Evolutionary conservation across 2,329 filamentous ascomycete species (phyloP).

Genomic region (Ophiostoma perfectum): DNA sequence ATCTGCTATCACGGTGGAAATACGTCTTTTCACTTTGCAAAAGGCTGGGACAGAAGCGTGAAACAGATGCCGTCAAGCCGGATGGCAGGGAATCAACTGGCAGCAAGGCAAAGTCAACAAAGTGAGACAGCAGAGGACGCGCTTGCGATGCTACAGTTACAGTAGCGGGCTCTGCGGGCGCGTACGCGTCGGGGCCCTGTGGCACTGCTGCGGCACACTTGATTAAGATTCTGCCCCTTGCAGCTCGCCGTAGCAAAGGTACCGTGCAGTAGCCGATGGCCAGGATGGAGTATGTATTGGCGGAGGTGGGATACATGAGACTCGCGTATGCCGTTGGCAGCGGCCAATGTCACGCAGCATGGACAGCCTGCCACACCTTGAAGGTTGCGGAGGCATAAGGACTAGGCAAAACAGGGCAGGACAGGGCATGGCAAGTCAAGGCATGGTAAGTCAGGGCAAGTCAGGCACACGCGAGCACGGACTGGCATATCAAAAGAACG

Average conservation of each 20-base stretch:
- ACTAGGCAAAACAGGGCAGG: background rate
- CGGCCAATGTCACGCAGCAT: too few species aligned
- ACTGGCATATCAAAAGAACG: background rate
- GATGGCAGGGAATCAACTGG: constrained; percentile 2
- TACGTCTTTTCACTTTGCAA: too few species aligned
- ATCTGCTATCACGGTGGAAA: too few species aligned
- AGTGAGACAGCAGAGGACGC: constrained; percentile 2
- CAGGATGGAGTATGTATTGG: background rate
- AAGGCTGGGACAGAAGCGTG: too few species aligned
- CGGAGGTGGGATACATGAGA: background rate
- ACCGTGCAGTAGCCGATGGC: constrained; percentile 3
- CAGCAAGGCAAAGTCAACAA: background rate
- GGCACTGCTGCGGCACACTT: background rate
- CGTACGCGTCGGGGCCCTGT: background rate
- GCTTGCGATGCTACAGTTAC: constrained; percentile 1
- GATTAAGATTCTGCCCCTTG: constrained; percentile 11
- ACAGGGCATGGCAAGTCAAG: background rate
- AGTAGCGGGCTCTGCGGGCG: background rate
- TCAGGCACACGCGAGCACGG: background rate
- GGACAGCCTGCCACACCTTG: background rate
- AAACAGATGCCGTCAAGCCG: too few species aligned
- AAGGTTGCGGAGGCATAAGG: background rate
- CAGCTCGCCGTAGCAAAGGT: background rate
- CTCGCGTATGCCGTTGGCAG: too few species aligned
- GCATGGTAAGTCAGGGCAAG: background rate